phyloP scores from a whole-genome alignment of 2,329 filamentous ascomycete genomes.

The Paecilomyces sp. region DNA sequence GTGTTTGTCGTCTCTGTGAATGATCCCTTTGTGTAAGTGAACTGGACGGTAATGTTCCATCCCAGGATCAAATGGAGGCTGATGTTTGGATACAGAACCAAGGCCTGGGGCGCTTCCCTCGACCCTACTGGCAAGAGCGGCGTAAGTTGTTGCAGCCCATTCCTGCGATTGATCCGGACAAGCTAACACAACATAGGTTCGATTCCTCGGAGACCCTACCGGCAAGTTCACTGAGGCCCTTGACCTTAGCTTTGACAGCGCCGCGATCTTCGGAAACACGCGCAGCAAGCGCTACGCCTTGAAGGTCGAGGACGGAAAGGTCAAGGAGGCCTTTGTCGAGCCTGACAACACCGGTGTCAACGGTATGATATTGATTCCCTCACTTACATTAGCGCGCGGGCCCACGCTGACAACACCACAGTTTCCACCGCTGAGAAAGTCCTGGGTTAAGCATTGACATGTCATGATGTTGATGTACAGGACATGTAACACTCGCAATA shows the following conservation, averaged over 20 bases:
- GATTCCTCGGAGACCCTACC: conserved; percentile 78
- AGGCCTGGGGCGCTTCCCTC: conserved; percentile 74
- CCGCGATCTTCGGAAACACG: conserved; percentile 70
- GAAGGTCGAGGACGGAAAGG: conserved; percentile 75
- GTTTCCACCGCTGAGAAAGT: conserved; percentile 46
- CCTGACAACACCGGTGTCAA: conserved; percentile 79
- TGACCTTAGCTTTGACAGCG: conserved; percentile 73
- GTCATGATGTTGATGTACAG: not conserved
- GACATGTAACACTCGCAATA: not conserved
- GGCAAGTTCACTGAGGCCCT: conserved; percentile 75
- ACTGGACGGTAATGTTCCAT: too few relatives aligned
- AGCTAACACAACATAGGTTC: conserved; percentile 52
- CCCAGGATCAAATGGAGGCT: not conserved
- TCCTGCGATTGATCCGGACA: not conserved
- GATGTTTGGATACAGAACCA: conserved; percentile 55
- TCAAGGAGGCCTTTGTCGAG: conserved; percentile 75
- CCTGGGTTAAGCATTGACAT: conserved; percentile 24
- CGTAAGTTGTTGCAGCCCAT: conserved; percentile 46
- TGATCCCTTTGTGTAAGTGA: conserved; percentile 83
- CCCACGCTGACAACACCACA: conserved; percentile 10
- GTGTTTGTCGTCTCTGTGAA: conserved; percentile 92
- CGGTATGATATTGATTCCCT: conserved; percentile 43
- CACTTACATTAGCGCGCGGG: too few relatives aligned
- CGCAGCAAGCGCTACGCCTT: conserved; percentile 86
- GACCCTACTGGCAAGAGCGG: conserved; percentile 69